Conservation (phyloP, 805 yeast species). For the Hermanozyma aechmeae region DNA sequence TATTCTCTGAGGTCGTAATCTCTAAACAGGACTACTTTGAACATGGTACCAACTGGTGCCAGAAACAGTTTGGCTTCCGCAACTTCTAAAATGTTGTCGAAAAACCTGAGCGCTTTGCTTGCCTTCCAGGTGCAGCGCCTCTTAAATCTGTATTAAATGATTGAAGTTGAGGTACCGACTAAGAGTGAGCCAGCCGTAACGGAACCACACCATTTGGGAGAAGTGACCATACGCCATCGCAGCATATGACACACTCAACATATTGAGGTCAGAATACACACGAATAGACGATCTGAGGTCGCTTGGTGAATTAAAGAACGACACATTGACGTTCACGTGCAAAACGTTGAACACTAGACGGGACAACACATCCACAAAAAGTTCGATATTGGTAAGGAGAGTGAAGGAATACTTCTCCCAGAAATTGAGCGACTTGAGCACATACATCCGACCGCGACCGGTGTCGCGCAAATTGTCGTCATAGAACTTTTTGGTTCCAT, state of each 20-base stretch:
- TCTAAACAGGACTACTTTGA: constrained; percentile 78
- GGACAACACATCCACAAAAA: constrained; percentile 30
- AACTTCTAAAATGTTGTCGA: too few species aligned
- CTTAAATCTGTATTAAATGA: constrained; percentile 38
- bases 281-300: constrained; percentile 5
- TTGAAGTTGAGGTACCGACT: constrained; percentile 75
- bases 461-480: constrained; percentile 5
- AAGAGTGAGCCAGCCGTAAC: constrained; percentile 76
- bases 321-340: constrained; percentile 26
- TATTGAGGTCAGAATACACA: constrained; percentile 25
- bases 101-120: too few species aligned
- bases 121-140: too few species aligned
- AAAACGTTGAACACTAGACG: constrained; percentile 19
- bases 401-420: constrained; percentile 44
- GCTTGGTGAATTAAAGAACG: constrained; percentile 20
- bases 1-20: constrained; percentile 45
- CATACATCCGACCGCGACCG: constrained; percentile 13
- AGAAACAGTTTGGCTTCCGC: constrained; percentile 40
- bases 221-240: constrained; percentile 79
- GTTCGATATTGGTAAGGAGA: constrained; percentile 30
- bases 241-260: constrained; percentile 37
- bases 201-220: constrained; percentile 92
- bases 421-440: constrained; percentile 26
- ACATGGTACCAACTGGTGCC: constrained; percentile 60
- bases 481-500: constrained; percentile 36